Evolutionary conservation across 371 early-diverging fungal genomes (phyloP).

Genomic region (Blastocladiella emersonii): DNA sequence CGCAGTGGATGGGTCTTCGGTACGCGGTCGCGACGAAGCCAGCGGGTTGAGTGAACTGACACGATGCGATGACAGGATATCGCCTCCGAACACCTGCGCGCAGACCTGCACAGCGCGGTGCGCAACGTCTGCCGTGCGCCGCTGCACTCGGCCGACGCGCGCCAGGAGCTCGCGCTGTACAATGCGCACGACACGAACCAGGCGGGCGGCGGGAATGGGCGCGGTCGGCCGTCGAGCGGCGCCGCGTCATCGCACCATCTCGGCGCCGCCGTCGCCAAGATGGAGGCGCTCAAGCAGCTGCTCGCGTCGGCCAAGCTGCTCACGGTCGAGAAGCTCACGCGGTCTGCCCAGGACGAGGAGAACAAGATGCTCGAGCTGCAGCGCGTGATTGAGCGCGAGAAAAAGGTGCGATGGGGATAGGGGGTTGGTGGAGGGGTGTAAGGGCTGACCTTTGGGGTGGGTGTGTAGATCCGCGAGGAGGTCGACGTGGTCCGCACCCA

Average conservation of each 20-base stretch:
- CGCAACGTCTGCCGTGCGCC: background rate
- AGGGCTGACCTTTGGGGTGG: background rate
- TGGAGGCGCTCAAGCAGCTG: background rate
- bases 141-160: background rate
- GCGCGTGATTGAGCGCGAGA: constrained; percentile 2
- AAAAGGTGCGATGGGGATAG: background rate
- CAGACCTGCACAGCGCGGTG: background rate
- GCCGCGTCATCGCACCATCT: too few relatives aligned
- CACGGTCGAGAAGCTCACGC: background rate
- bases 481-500: constrained; percentile 23
- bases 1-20: too few relatives aligned
- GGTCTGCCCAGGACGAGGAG: constrained; percentile 1
- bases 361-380: background rate
- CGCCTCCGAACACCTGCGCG: too few relatives aligned
- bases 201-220: background rate
- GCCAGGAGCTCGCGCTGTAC: background rate
- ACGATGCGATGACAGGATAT: too few relatives aligned
- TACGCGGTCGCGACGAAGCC: too few relatives aligned
- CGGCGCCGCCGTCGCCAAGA: too few relatives aligned
- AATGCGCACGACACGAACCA: background rate
- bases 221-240: background rate
- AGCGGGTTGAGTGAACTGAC: too few relatives aligned
- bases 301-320: background rate
- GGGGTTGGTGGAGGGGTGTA: background rate
- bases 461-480: constrained; percentile 26